Evolutionary conservation across 2,329 filamentous ascomycete species (phyloP).

Genomic region (Fusarium miscanthi): DNA sequence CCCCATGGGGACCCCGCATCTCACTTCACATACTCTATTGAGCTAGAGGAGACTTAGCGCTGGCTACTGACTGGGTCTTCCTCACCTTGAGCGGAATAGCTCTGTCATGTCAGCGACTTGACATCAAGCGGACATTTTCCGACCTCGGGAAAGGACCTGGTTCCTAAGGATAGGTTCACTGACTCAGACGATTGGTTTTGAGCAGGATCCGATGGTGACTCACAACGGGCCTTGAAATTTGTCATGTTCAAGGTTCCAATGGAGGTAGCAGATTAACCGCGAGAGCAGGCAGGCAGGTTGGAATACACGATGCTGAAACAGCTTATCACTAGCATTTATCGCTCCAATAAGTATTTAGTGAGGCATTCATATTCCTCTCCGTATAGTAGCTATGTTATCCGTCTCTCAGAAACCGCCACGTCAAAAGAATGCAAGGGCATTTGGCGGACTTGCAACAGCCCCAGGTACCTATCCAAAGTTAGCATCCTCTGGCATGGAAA

Average conservation of each 20-base stretch:
- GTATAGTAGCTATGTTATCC: fast-evolving
- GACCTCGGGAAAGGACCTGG: background rate
- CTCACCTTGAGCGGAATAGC: too few relatives aligned
- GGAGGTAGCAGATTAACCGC: background rate
- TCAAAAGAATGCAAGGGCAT: conserved; percentile 30
- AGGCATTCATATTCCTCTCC: too few relatives aligned
- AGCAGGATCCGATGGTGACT: fast-evolving
- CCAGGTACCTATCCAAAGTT: conserved; percentile 8
- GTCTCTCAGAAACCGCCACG: fast-evolving
- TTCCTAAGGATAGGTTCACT: too few relatives aligned
- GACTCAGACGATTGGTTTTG: fast-evolving
- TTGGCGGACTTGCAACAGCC: conserved; percentile 29
- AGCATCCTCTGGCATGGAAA: background rate
- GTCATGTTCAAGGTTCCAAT: fast-evolving
- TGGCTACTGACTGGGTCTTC: background rate
- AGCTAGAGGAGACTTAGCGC: background rate
- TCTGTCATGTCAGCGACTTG: too few relatives aligned
- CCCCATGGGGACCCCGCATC: conserved; percentile 10
- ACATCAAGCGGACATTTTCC: background rate
- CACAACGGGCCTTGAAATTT: background rate
- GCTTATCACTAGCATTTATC: background rate
- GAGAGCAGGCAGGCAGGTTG: background rate
- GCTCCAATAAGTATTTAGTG: fast-evolving
- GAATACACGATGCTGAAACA: background rate
- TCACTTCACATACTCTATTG: background rate